phyloP scores from a whole-genome alignment of 495 filamentous ascomycete species.

The Penicillium diatomitis region DNA sequence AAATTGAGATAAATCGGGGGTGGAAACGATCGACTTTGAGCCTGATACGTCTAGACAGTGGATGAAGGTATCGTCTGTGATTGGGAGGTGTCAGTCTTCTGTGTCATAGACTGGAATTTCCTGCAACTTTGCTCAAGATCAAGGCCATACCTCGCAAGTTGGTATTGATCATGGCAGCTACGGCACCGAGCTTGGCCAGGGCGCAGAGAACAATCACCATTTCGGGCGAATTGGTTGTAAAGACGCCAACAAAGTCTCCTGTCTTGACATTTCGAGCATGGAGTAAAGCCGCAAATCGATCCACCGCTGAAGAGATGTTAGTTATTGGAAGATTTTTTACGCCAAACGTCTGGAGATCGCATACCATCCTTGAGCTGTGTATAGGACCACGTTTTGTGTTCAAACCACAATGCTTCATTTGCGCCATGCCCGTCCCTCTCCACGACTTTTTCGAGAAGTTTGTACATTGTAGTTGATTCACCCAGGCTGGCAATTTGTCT shows the following conservation, averaged over 20 bases:
- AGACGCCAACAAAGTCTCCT: constrained; percentile 38
- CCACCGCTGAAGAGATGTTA: constrained; percentile 23
- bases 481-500: constrained; percentile 33
- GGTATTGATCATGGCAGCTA: constrained; percentile 86
- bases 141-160: constrained; percentile 57
- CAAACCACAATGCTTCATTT: constrained; percentile 42
- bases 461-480: constrained; percentile 35
- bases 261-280: constrained; percentile 25
- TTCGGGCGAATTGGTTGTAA: constrained; percentile 62
- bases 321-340: not conserved
- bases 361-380: constrained; percentile 37
- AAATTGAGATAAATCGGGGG: constrained; percentile 35
- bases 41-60: constrained; percentile 71
- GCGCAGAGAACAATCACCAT: constrained; percentile 76
- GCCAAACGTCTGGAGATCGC: constrained; percentile 2
- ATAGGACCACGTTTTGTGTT: constrained; percentile 43
- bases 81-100: not conserved
- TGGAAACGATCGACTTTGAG: constrained; percentile 54
- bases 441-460: constrained; percentile 34
- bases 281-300: constrained; percentile 36
- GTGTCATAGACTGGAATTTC: too few species aligned
- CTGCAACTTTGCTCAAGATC: too few species aligned
- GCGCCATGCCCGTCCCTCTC: constrained; percentile 28
- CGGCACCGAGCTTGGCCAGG: constrained; percentile 74
- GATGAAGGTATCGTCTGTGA: constrained; percentile 50